These are phyloP conservation scores for Filobasidium uniguttulatum DNA, from an alignment of 1,284 basidiomycete genomes.

Conservation along the genomic window DNA sequence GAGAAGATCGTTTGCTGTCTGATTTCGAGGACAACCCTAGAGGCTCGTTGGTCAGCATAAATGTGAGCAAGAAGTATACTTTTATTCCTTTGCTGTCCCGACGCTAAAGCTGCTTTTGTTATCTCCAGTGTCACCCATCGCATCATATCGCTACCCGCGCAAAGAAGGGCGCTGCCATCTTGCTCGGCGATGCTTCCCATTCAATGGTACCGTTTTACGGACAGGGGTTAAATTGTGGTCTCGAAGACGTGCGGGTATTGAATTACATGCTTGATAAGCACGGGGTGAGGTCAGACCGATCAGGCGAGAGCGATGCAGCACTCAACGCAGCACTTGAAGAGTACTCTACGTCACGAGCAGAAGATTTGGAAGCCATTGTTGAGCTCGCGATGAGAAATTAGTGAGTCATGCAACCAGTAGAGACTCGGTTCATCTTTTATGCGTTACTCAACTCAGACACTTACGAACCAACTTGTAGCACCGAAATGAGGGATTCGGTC, in stretches of 20 bases:
- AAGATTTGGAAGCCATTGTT: constrained; percentile 78
- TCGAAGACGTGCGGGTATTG: constrained; percentile 90
- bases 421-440: constrained; percentile 5
- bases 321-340: constrained; percentile 54
- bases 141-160: background rate
- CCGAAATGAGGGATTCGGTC: constrained; percentile 88
- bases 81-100: background rate
- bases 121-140: background rate
- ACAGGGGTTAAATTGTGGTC: constrained; percentile 92
- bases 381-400: constrained; percentile 92
- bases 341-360: constrained; percentile 69
- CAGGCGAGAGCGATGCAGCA: constrained; percentile 40
- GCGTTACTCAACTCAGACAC: background rate
- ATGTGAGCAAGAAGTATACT: constrained; percentile 48
- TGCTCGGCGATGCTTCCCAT: constrained; percentile 90
- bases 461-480: constrained; percentile 44
- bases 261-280: constrained; percentile 58
- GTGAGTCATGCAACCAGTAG: constrained; percentile 49
- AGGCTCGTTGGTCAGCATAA: constrained; percentile 78
- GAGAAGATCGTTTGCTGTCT: constrained; percentile 57
- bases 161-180: constrained; percentile 56
- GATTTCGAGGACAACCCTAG: constrained; percentile 73
- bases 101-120: background rate
- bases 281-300: constrained; percentile 42
- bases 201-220: constrained; percentile 93